These are phyloP conservation scores for Solanum arcanum DNA, from an alignment of 257 asterid species.

Conservation along the genomic window DNA sequence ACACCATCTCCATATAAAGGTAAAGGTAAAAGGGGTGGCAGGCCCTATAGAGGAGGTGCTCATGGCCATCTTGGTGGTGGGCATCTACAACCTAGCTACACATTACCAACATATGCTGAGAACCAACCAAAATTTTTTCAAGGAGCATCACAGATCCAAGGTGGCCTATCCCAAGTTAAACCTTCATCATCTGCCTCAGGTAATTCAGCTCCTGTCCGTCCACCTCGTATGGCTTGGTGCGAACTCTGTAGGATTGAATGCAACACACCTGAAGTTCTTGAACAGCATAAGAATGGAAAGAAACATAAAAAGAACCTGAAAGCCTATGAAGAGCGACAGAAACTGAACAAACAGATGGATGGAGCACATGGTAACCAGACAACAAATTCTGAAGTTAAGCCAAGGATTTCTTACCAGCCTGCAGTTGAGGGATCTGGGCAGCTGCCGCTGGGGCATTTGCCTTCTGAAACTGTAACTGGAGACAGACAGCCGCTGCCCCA, in stretches of 20 bases:
- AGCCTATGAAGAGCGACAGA: constrained; percentile 29
- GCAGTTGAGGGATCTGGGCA: constrained; percentile 10
- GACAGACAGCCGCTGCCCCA: constrained; percentile 7
- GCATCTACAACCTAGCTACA: constrained; percentile 5
- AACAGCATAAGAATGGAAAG: constrained; percentile 48
- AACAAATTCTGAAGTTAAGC: constrained; percentile 10
- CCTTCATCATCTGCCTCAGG: constrained; percentile 6
- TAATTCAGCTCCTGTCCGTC: constrained; percentile 8
- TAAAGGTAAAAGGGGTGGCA: constrained; percentile 17
- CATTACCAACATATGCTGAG: constrained; percentile 8
- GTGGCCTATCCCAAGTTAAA: constrained; percentile 10
- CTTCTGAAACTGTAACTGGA: constrained; percentile 4
- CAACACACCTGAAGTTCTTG: constrained; percentile 43
- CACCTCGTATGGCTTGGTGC: constrained; percentile 28
- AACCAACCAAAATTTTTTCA: constrained; percentile 5
- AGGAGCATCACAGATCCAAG: constrained; percentile 14
- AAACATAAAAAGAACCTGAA: constrained; percentile 48
- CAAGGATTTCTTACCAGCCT: constrained; percentile 17
- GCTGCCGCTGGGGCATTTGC: constrained; percentile 12
- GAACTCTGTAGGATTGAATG: constrained; percentile 57
- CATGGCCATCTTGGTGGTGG: constrained; percentile 20
- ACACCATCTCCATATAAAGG: constrained; percentile 25
- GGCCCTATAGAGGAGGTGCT: constrained; percentile 13
- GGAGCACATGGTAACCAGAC: constrained; percentile 12
- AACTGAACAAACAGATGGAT: constrained; percentile 13